Evolutionary conservation across 192 early-diverging fungal genomes (phyloP).

Genomic region (Umbelopsis isabellina): DNA sequence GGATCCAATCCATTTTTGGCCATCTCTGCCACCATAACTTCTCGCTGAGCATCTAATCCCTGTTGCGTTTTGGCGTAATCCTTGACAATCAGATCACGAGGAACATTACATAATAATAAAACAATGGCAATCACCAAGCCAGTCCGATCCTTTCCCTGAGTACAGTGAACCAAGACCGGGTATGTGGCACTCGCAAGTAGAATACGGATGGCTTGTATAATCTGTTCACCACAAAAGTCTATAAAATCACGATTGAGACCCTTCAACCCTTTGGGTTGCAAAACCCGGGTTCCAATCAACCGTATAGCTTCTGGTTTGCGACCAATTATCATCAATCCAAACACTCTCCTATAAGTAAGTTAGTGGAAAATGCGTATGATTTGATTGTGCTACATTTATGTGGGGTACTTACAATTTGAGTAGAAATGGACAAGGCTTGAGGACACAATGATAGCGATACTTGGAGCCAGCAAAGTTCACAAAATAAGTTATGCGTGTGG

Average conservation of each 20-base stretch:
- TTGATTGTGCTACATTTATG: not conserved
- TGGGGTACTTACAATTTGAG: slow-evolving; percentile 27
- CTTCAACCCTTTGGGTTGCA: slow-evolving; percentile 42
- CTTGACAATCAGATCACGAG: slow-evolving; percentile 54
- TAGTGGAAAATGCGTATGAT: not conserved
- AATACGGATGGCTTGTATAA: slow-evolving; percentile 51
- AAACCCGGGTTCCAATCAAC: slow-evolving; percentile 32
- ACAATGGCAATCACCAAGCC: slow-evolving; percentile 63
- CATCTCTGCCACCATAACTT: slow-evolving; percentile 58
- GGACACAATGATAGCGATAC: slow-evolving; percentile 33
- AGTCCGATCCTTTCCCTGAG: slow-evolving; percentile 72
- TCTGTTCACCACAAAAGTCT: slow-evolving; percentile 41
- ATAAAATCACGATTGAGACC: slow-evolving; percentile 48
- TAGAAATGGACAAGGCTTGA: slow-evolving; percentile 29
- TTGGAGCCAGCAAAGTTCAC: slow-evolving; percentile 42
- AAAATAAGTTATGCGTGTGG: slow-evolving; percentile 28
- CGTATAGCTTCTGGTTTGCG: slow-evolving; percentile 33
- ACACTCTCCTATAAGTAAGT: slow-evolving; percentile 32
- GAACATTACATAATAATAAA: slow-evolving; percentile 54
- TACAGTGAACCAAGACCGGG: slow-evolving; percentile 68
- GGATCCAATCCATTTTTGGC: slow-evolving; percentile 52
- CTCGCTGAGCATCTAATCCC: slow-evolving; percentile 47
- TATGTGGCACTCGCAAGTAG: slow-evolving; percentile 58
- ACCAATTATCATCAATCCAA: slow-evolving; percentile 33
- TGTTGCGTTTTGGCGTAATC: slow-evolving; percentile 61